Evolutionary conservation across 305 asterid species (phyloP).

Genomic region (Rubia tinctorum): DNA sequence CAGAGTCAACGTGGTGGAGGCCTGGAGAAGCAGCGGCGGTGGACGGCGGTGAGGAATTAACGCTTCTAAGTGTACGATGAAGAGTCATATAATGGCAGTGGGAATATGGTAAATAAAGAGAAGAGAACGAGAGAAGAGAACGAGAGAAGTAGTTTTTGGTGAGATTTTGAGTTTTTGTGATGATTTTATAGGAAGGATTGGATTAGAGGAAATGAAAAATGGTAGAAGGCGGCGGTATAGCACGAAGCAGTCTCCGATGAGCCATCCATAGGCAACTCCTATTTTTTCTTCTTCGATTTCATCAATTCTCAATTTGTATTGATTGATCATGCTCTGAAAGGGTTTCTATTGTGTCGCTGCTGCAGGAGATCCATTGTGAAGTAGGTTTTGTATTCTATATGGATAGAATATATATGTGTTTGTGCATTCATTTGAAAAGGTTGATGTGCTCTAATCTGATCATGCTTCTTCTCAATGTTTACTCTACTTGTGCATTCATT

Average conservation of each 20-base stretch:
- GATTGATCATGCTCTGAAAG: too few relatives aligned
- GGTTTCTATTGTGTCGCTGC: too few relatives aligned
- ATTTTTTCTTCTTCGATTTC: too few relatives aligned
- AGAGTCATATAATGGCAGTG: slow-evolving; percentile 13
- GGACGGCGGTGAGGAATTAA: slow-evolving; percentile 29
- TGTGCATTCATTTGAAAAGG: not conserved
- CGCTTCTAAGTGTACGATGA: slow-evolving; percentile 27
- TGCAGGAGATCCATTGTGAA: too few relatives aligned
- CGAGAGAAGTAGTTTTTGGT: not conserved
- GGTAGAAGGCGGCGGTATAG: not conserved
- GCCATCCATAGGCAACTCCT: too few relatives aligned
- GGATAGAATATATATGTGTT: too few relatives aligned
- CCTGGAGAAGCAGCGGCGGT: not conserved
- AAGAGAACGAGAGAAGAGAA: not conserved
- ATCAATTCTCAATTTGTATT: too few relatives aligned
- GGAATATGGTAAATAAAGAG: not conserved
- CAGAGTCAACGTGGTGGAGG: slow-evolving; percentile 29
- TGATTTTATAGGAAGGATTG: too few relatives aligned
- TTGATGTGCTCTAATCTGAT: not conserved
- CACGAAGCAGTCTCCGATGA: too few relatives aligned
- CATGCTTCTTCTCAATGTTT: not conserved
- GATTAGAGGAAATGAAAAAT: too few relatives aligned
- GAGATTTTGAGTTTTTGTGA: not conserved
- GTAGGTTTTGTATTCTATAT: too few relatives aligned
- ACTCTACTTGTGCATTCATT: too few relatives aligned